These are phyloP conservation scores for Piromyces finnis DNA, from an alignment of 192 early-diverging fungal genomes.

Conservation along the genomic window DNA sequence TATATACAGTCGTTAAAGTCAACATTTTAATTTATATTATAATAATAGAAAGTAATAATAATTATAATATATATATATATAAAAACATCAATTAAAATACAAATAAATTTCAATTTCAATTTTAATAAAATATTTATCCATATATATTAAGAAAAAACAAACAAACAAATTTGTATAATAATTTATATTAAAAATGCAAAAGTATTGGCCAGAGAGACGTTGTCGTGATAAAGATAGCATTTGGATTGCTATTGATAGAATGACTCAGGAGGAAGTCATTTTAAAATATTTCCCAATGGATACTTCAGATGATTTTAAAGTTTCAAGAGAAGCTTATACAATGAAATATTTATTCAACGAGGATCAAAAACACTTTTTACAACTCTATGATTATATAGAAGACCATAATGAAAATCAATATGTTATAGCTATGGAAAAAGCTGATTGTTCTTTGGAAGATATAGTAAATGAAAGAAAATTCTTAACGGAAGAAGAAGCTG, in stretches of 20 bases:
- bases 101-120: too few species aligned
- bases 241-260: background rate
- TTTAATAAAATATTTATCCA: too few species aligned
- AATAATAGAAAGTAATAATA: too few species aligned
- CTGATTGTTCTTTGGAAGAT: background rate
- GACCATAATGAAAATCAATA: background rate
- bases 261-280: background rate
- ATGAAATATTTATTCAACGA: background rate
- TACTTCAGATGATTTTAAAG: background rate
- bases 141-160: too few species aligned
- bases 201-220: background rate
- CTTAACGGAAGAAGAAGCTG: background rate
- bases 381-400: background rate
- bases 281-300: background rate
- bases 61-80: too few species aligned
- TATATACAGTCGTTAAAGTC: too few species aligned
- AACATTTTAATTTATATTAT: too few species aligned
- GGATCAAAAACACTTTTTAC: background rate
- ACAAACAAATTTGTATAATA: background rate
- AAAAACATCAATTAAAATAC: too few species aligned
- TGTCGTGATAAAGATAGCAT: background rate
- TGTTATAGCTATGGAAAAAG: background rate
- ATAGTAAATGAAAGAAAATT: background rate
- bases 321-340: background rate
- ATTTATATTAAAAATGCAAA: background rate